Evolutionary conservation across 169 alveolate genomes (phyloP), one percentile per base, ranked within the genome.

Genomic region (Plasmodium cynomolgi): DNA sequence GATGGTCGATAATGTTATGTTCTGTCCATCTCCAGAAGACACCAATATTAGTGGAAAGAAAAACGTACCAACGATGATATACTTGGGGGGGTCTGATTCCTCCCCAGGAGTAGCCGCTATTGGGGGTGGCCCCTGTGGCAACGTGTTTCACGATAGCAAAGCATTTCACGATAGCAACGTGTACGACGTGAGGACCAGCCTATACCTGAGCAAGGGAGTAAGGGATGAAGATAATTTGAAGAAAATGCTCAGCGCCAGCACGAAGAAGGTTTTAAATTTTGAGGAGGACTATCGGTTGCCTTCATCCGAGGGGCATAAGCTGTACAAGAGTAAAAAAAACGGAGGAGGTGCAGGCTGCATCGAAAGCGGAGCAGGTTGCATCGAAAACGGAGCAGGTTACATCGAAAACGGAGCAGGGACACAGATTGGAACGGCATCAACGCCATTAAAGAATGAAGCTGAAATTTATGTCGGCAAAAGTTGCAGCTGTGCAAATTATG

Each of bases 171-270:
- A 62, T 9, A 13, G 20, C 1, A 50, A 15, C 37, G 37, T 23
- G 39, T 29, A 68, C n/a, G 77, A 68, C 37, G 77, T 20, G 11
- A 23, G 41, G 7, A 50, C 39, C 29, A 81, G 33, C 6, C n/a
- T 39, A 39, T 26, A 81, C 6, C 34, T 47, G 13, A 81, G 34
- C 39, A 81, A 81, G 15, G 85, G 62, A 47, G 31, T 23, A 54
- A n/a, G 17, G 44, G 83, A 71, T 39, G 92, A 84, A 31, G 84
- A 84, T 29, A 41, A 84, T 9, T 31, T 71, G 15, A 71, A 71
- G 34, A 84, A 41, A 39, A 71, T n/a, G 44, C 11, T 84, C 7
- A 84, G 13, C n/a, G 34, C 82, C 11, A 84, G 13, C 41, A 15
- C 83, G 34, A 84, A 68, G 75, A 68, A 84, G n/a, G 50, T 84